Evolutionary conservation across 2,329 filamentous ascomycete species (phyloP), one percentile per base, ranked within the genome.

Genomic region (Nemania bipapillata): DNA sequence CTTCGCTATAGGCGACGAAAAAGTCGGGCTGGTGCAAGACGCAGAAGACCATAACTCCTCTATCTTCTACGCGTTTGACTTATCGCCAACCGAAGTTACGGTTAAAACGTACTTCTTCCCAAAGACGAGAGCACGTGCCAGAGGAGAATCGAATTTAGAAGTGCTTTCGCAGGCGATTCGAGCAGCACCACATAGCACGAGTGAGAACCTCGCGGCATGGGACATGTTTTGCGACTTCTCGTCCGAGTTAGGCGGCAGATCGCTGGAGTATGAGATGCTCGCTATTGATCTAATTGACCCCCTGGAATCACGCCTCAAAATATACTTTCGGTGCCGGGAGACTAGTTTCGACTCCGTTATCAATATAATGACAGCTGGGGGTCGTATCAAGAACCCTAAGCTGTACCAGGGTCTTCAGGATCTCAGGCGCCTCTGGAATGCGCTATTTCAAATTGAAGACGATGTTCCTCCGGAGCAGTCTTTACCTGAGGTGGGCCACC

Each of bases 101-200:
- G 64, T 40, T 9, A 66, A 66, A 35, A 35, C 20, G 2, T 66
- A 66, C 40, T 66, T 62, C 64, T 66, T 66, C n/a, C 64, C 57
- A 1, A 57, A 56, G 20, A 49, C 32, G 50, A 56, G 58, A 24
- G 57, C 57, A 32, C 49, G 26, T 22, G 52, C 26, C 8, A 50
- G 40, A 17, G 57, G 53, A 3, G 40, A 55, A 4, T 56, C 57
- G 32, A 63, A 63, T 24, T 58, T 66, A n/a, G 64, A 66, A 22
- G 52, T 66, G 6, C 57, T 66, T 9, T 56, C 50, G 17, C 37
- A 63, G 7, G 64, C 57, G 9, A 66, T 66, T 30, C 50, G 5
- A 12, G 17, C 64, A 2, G 64, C 64, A 8, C 64, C 64, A 9
- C 32, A 52, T 49, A 57, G 50, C 42, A 62, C 50, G 17, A 15